Evolutionary conservation across 164 flowering plant species (phyloP), one percentile per base, ranked within the genome.

Genomic region (Piper longum): DNA sequence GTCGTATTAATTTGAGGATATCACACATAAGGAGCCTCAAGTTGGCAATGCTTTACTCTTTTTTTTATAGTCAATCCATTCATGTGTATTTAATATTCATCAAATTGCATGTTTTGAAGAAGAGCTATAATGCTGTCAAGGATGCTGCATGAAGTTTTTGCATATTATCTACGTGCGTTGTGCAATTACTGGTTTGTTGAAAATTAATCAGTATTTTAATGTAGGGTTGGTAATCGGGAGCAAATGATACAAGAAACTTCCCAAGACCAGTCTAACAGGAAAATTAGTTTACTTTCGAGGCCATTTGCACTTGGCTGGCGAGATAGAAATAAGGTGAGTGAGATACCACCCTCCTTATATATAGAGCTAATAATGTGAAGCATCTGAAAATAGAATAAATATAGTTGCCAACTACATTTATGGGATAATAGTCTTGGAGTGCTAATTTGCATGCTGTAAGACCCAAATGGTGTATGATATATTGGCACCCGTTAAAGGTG

Each of bases 251-350:
- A 80, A 66, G 96, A 89, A 18, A 36, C 76, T n/a, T 36, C 78
- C 44, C 89, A 72, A 70, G 96, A 87, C 2, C 39, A 71, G 3
- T 93, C 96, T 3, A 17, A 84, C 54, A 85, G 95, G 70, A 89
- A 80, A 74, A 71, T 83, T 56, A 70, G 93, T 73, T 72, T 92
- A 71, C 84, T 88, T 16, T 65, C 85, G 55, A 78, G 91, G 67
- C 95, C 96, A 66, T 86, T 92, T 80, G 95, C 83, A 57, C 82
- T 87, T 62, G 88, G 91, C 52, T 88, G 93, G 98, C 89, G 96
- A 57, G 96, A 92, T 65, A 74, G 70, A 66, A 89, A 74, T 75
- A 89, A 89, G 98, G 96, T 87, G 64, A 72, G 52, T 48, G 9
- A 48, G 14, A 48, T 48, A 14, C 12, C 52, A 12, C 9, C 14